These are phyloP conservation scores for Prunella vulgaris DNA, from an alignment of 257 asterid species.

Conservation along the genomic window DNA sequence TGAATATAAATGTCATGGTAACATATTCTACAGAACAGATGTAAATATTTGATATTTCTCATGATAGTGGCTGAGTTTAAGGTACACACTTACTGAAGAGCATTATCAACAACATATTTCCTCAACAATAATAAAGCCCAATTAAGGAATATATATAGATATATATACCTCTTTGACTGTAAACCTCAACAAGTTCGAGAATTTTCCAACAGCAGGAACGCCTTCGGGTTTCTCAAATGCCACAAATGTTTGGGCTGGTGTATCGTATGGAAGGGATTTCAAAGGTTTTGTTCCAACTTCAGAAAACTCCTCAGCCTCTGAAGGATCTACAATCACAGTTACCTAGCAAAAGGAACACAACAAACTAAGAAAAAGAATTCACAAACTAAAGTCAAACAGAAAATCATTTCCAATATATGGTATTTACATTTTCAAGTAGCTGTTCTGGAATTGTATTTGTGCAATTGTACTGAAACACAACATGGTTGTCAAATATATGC, in stretches of 20 bases:
- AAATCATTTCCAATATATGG: not conserved
- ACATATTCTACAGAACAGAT: not conserved
- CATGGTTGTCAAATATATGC: slow-evolving; percentile 84
- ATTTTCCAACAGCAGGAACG: slow-evolving; percentile 81
- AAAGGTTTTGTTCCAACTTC: slow-evolving; percentile 81
- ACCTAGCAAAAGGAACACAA: slow-evolving; percentile 43
- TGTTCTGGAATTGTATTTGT: slow-evolving; percentile 94
- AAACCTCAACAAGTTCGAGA: slow-evolving; percentile 79
- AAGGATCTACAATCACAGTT: slow-evolving; percentile 85
- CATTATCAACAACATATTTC: not conserved
- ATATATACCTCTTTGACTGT: slow-evolving; percentile 80
- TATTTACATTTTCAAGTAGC: slow-evolving; percentile 77
- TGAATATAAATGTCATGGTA: not conserved
- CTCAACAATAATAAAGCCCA: not conserved
- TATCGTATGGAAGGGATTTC: slow-evolving; percentile 79
- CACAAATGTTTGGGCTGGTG: slow-evolving; percentile 89
- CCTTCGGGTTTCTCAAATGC: slow-evolving; percentile 98
- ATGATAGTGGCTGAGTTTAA: not conserved
- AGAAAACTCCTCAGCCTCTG: slow-evolving; percentile 94
- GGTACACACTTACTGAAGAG: not conserved
- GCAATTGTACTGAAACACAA: slow-evolving; percentile 97
- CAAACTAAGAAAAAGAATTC: slow-evolving; percentile 12
- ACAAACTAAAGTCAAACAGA: not conserved
- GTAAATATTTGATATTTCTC: not conserved
- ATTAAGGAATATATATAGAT: slow-evolving; percentile 25